These are phyloP conservation scores for Blastobotrys proliferans DNA, from an alignment of 1,139 yeast genomes.

Conservation along the genomic window DNA sequence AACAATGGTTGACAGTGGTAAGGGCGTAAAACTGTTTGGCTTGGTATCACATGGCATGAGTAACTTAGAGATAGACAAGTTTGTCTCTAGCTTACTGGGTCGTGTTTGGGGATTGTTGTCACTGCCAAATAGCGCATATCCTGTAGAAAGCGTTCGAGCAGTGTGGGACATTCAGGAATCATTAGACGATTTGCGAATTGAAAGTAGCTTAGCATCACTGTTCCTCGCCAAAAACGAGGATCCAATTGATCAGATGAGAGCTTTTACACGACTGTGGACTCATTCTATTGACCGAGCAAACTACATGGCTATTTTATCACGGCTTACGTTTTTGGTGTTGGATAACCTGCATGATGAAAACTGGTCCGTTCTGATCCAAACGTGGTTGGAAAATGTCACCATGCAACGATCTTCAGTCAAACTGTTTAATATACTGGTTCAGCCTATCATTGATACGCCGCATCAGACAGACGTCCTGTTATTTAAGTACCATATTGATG, in stretches of 20 bases:
- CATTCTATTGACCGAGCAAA: slow-evolving; percentile 39
- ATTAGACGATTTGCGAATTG: slow-evolving; percentile 33
- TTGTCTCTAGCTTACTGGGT: slow-evolving; percentile 16
- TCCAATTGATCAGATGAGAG: slow-evolving; percentile 20
- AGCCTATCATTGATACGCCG: slow-evolving; percentile 40
- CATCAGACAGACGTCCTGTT: slow-evolving; percentile 50
- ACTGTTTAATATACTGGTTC: slow-evolving; percentile 52
- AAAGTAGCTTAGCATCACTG: slow-evolving; percentile 36
- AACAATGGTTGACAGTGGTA: slow-evolving; percentile 27
- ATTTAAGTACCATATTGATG: slow-evolving; percentile 54
- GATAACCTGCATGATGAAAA: slow-evolving; percentile 52
- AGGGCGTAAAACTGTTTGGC: slow-evolving; percentile 9
- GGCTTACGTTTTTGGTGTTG: slow-evolving; percentile 65
- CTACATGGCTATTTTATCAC: slow-evolving; percentile 46
- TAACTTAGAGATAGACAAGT: slow-evolving; percentile 21
- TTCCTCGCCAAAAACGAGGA: slow-evolving; percentile 23
- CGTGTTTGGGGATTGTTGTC: slow-evolving; percentile 14
- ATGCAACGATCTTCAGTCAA: slow-evolving; percentile 56
- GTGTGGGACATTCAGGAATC: slow-evolving; percentile 37
- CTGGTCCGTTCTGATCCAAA: slow-evolving; percentile 40
- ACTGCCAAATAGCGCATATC: slow-evolving; percentile 28
- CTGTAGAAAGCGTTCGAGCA: slow-evolving; percentile 59
- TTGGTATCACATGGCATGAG: slow-evolving; percentile 4
- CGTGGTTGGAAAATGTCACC: slow-evolving; percentile 54
- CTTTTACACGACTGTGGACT: slow-evolving; percentile 41